Conservation (phyloP, 495 filamentous ascomycete species). For the Hypoxylon subgilvum region DNA sequence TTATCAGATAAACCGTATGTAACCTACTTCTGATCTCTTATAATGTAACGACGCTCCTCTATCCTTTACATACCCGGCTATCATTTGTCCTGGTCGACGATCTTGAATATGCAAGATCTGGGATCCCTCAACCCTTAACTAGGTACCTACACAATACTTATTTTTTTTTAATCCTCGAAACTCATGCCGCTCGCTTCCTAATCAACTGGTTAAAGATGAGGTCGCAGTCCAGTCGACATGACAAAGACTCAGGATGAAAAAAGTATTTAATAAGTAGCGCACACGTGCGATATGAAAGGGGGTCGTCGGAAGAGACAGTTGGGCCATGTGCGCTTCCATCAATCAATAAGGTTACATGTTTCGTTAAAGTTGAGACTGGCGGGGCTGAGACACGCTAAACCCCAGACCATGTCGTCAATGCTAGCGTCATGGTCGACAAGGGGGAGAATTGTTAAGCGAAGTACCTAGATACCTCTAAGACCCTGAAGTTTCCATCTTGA, state of each 20-base stretch:
- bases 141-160: too few relatives aligned
- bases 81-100: constrained; percentile 6
- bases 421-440: constrained; percentile 28
- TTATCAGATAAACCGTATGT: constrained; percentile 12
- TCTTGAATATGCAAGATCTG: not conserved
- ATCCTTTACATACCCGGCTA: constrained; percentile 5
- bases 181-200: constrained; percentile 5
- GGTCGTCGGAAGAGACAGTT: not conserved
- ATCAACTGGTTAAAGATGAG: not conserved
- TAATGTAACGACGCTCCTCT: too few relatives aligned
- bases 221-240: too few relatives aligned
- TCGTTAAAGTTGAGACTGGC: constrained; percentile 34
- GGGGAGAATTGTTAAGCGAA: not conserved
- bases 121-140: too few relatives aligned
- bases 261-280: too few relatives aligned
- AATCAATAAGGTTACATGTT: constrained; percentile 28
- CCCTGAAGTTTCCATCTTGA: not conserved
- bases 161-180: constrained; percentile 4
- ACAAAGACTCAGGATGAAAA: too few relatives aligned
- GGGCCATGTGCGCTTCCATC: constrained; percentile 12
- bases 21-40: too few relatives aligned
- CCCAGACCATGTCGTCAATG: constrained; percentile 40
- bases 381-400: constrained; percentile 10
- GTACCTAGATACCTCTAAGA: constrained; percentile 10
- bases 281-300: not conserved